Evolutionary conservation across 768 basidiomycete species (phyloP), one percentile per base, ranked within the genome.

Genomic region (Phylloporus sp.): DNA sequence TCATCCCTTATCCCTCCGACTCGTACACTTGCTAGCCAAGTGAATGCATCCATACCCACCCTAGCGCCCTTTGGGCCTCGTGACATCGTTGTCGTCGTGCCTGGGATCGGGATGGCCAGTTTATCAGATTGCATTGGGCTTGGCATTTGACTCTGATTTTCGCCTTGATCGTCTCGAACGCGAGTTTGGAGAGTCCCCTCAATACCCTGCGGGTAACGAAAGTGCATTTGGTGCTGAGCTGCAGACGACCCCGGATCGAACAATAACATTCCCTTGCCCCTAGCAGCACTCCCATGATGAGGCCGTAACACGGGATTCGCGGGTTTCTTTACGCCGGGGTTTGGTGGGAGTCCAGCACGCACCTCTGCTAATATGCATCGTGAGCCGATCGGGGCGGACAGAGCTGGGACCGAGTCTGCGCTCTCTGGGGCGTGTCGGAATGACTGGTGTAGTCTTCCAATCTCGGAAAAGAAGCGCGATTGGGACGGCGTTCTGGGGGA

Each of bases 1-100:
- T 79, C 80, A 8, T 81, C 80, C 46, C 80, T 67, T 57, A 66
- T 67, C 35, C 73, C 73, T 8, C 80, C 77, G n/a, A 86, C 82
- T 55, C 82, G 86, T 45, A 91, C 84, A 55, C 77, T 86, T 13
- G 84, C 77, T 46, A 91, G 62, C 90, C 91, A 92, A 3, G 80
- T 75, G 35, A 86, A 71, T 6, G 82, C 74, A 40, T 90, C 85
- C 73, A 91, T 80, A 39, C 89, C 84, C 66, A 88, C 77, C 39
- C 75, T 71, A 12, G 76, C 71, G 23, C 73, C 70, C 57, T 77
- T 81, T 8, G 46, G 62, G 5, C 79, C 78, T 15, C 77, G 70
- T 11, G 73, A 75, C 79, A 80, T 80, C 4, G 72, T 76, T 63
- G 60, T 70, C 1, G 66, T 62, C 10, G 47, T 66, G 61, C 18